Evolutionary conservation across 805 yeast genomes (phyloP).

Genomic region (Kuraishia hungarica): DNA sequence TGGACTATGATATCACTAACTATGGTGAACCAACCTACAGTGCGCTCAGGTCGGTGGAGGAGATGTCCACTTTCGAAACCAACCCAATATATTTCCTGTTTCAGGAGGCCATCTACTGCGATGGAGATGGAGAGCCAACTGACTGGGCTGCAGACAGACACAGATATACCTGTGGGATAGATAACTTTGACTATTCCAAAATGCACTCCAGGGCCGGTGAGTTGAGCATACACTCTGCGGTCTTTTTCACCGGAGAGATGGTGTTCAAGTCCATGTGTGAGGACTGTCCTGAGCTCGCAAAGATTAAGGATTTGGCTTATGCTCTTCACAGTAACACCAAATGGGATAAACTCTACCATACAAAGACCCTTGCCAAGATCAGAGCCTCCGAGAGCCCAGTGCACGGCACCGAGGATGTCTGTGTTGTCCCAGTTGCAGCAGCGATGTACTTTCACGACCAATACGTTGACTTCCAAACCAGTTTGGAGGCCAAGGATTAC

Average conservation of each 20-base stretch:
- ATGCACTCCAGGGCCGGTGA: neutral
- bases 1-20: conserved; percentile 28
- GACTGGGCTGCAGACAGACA: conserved; percentile 43
- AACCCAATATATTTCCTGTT: conserved; percentile 45
- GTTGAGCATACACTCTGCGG: conserved; percentile 11
- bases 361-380: conserved; percentile 12
- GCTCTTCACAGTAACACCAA: conserved; percentile 21
- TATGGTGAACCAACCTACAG: conserved; percentile 29
- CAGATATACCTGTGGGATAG: conserved; percentile 18
- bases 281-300: conserved; percentile 34
- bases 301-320: conserved; percentile 30
- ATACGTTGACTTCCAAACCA: conserved; percentile 39
- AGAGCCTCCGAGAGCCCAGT: neutral
- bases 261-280: conserved; percentile 42
- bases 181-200: conserved; percentile 14
- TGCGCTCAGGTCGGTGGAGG: conserved; percentile 25
- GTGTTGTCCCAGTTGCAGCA: conserved; percentile 34
- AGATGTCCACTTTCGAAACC: conserved; percentile 36
- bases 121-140: conserved; percentile 26
- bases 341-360: conserved; percentile 17
- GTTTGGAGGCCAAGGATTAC: conserved; percentile 25
- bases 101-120: conserved; percentile 52
- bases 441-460: conserved; percentile 41
- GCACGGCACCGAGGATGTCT: neutral
- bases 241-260: conserved; percentile 49